These are phyloP conservation scores for Corynespora cassiicola DNA, from an alignment of 2,329 filamentous ascomycete genomes.

Conservation along the genomic window DNA sequence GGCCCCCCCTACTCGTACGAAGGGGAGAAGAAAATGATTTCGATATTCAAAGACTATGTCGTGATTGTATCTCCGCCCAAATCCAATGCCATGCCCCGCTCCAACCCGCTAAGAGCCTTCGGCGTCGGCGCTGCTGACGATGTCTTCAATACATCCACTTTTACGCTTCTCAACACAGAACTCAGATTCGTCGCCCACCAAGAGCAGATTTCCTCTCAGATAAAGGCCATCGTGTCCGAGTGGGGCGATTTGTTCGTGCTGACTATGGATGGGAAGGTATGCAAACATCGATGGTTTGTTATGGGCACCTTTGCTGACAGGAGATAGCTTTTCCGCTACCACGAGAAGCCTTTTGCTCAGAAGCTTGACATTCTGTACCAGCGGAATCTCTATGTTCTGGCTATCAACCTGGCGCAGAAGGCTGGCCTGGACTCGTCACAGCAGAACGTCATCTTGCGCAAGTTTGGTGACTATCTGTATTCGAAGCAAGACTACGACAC, in stretches of 20 bases:
- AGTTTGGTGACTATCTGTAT: conserved; percentile 93
- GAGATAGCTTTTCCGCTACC: conserved; percentile 79
- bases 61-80: conserved; percentile 83
- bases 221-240: conserved; percentile 80
- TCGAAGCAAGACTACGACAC: conserved; percentile 96
- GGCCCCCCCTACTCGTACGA: conserved; percentile 92
- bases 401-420: conserved; percentile 92
- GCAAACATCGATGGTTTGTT: conserved; percentile 11
- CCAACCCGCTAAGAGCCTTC: conserved; percentile 74
- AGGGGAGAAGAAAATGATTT: conserved; percentile 82
- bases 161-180: conserved; percentile 90
- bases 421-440: conserved; percentile 79
- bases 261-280: conserved; percentile 87
- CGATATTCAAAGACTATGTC: conserved; percentile 83
- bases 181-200: conserved; percentile 89
- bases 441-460: conserved; percentile 90
- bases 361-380: conserved; percentile 94
- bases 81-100: conserved; percentile 57
- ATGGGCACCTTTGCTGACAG: conserved; percentile 14
- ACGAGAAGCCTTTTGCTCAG: conserved; percentile 88
- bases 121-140: conserved; percentile 76
- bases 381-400: conserved; percentile 87
- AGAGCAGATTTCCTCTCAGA: conserved; percentile 80
- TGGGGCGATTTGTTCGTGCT: conserved; percentile 95
- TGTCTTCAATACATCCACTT: conserved; percentile 84